Conservation (phyloP, 768 basidiomycete species). For the Tephrocybe sp. region DNA sequence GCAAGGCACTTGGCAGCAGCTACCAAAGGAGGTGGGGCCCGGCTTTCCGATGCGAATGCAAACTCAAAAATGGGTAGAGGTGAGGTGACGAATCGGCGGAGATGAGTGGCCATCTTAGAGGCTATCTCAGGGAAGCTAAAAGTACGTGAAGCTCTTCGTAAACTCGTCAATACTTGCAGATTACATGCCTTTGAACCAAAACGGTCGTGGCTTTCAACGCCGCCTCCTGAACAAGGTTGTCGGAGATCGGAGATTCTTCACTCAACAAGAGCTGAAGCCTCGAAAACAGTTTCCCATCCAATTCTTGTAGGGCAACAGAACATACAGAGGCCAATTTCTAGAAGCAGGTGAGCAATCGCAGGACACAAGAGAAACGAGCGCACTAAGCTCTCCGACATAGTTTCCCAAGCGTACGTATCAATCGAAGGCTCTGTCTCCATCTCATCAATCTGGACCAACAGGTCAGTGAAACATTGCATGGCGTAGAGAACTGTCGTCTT, state of each 20-base stretch:
- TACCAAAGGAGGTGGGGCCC: conserved; percentile 74
- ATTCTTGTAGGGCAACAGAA: conserved; percentile 65
- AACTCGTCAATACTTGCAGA: not conserved
- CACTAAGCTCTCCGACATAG: conserved; percentile 88
- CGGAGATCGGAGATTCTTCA: conserved; percentile 76
- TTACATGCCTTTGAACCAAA: conserved; percentile 71
- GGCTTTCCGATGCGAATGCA: conserved; percentile 71
- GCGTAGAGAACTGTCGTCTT: conserved; percentile 56
- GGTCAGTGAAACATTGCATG: conserved; percentile 75
- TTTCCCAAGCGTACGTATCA: conserved; percentile 92
- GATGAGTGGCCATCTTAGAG: conserved; percentile 66
- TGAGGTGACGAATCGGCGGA: conserved; percentile 86
- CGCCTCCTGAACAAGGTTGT: conserved; percentile 85
- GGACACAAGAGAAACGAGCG: conserved; percentile 19
- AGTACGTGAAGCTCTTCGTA: not conserved
- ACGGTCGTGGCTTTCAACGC: conserved; percentile 85
- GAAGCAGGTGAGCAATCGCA: not conserved
- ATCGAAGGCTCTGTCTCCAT: conserved; percentile 77
- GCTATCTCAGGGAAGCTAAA: conserved; percentile 82
- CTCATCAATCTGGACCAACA: conserved; percentile 77
- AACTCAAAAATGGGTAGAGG: conserved; percentile 88
- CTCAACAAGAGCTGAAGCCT: conserved; percentile 76
- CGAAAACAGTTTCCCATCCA: conserved; percentile 69
- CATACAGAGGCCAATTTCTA: conserved; percentile 89
- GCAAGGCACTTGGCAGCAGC: conserved; percentile 91